phyloP scores from a whole-genome alignment of 2,329 filamentous ascomycete species.

The Dactylella cylindrospora region DNA sequence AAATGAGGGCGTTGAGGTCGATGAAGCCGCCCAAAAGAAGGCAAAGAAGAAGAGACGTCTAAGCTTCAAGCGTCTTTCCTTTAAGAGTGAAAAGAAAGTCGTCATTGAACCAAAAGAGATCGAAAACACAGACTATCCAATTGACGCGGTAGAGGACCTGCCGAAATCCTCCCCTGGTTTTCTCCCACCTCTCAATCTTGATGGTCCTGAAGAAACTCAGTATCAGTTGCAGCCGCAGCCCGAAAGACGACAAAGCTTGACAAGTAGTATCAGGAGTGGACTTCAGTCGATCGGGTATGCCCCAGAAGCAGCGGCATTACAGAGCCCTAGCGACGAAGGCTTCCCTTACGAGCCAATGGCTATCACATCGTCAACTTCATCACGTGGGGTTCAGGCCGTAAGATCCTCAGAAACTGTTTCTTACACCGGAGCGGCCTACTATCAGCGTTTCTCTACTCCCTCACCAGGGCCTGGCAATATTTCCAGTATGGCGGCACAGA shows the following conservation, averaged over 20 bases:
- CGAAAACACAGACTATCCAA: not conserved
- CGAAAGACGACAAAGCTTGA: conserved; percentile 37
- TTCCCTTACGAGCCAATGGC: conserved; percentile 23
- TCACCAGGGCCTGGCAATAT: conserved; percentile 10
- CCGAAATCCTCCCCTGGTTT: not conserved
- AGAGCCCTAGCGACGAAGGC: conserved; percentile 19
- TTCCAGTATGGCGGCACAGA: not conserved
- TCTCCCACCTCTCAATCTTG: conserved; percentile 9
- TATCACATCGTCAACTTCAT: conserved; percentile 33
- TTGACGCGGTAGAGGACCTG: not conserved
- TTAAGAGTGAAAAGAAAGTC: conserved; percentile 20
- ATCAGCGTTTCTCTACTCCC: conserved; percentile 32
- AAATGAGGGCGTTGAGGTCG: conserved; percentile 4
- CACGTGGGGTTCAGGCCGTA: conserved; percentile 22
- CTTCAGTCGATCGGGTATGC: conserved; percentile 40
- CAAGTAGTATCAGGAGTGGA: conserved; percentile 42
- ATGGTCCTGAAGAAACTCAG: conserved; percentile 16
- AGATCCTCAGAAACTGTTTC: conserved; percentile 32
- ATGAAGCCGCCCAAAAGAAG: conserved; percentile 18
- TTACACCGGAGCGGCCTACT: conserved; percentile 34
- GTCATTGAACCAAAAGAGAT: conserved; percentile 12
- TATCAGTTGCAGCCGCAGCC: conserved; percentile 38
- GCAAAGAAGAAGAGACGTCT: conserved; percentile 31
- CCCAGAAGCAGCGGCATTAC: conserved; percentile 28
- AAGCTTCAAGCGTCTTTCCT: conserved; percentile 36